Conservation (phyloP, 306 rosid species). For the Quercus cerris region DNA sequence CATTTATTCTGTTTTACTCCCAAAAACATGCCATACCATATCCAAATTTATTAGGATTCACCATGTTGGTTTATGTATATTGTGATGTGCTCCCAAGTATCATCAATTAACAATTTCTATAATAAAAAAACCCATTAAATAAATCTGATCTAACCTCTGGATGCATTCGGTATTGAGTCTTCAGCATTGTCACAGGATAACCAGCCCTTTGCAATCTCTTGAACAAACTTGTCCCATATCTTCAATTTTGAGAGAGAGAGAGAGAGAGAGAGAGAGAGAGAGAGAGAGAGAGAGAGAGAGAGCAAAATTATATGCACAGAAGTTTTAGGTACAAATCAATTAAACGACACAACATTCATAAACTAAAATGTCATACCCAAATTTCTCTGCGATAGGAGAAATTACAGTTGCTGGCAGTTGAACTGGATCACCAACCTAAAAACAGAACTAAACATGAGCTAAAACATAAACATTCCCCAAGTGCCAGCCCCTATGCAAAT, state of each 20-base stretch:
- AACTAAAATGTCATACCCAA: slow-evolving; percentile 48
- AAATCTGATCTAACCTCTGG: slow-evolving; percentile 72
- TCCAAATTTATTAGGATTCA: neutral
- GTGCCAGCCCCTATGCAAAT: slow-evolving; percentile 1
- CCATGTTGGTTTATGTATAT: neutral
- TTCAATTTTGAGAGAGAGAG: slow-evolving; percentile 34
- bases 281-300: slow-evolving; percentile 21
- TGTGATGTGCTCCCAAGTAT: neutral
- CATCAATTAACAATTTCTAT: slow-evolving; percentile 9
- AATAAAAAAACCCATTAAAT: slow-evolving; percentile 4
- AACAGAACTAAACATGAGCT: neutral
- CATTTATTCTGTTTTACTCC: neutral
- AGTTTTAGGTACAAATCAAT: slow-evolving; percentile 1
- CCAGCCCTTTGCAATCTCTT: slow-evolving; percentile 84
- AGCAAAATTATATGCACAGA: neutral
- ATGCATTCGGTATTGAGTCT: slow-evolving; percentile 98
- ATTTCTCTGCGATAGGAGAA: slow-evolving; percentile 62
- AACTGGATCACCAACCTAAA: slow-evolving; percentile 92
- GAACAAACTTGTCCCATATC: slow-evolving; percentile 85
- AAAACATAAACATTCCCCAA: neutral
- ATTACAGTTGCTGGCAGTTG: slow-evolving; percentile 98
- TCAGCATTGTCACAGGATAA: slow-evolving; percentile 93
- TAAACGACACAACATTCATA: neutral
- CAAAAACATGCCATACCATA: neutral
- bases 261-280: slow-evolving; percentile 20